Evolutionary conservation across 345 rosid genomes (phyloP).

Genomic region (Trapa incisa): DNA sequence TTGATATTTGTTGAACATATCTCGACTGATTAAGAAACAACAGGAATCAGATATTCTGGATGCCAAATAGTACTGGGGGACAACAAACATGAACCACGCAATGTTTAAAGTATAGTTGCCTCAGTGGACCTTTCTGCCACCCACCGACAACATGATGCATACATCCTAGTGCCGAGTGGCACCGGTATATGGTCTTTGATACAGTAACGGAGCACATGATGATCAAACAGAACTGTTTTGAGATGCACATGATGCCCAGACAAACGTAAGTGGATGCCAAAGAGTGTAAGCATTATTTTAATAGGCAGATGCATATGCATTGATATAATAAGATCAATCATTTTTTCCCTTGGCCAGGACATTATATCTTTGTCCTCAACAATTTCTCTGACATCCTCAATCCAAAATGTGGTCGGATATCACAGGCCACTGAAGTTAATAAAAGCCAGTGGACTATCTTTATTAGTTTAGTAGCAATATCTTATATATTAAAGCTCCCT

Average conservation of each 20-base stretch:
- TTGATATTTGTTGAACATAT: conserved; percentile 90
- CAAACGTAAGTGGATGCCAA: too few relatives aligned
- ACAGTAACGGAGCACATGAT: too few relatives aligned
- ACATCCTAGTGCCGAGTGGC: too few relatives aligned
- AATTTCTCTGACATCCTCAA: neutral
- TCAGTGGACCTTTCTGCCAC: too few relatives aligned
- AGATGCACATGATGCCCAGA: too few relatives aligned
- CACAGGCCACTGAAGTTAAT: neutral
- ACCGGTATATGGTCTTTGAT: too few relatives aligned
- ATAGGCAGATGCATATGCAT: neutral
- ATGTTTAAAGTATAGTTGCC: too few relatives aligned
- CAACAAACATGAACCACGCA: too few relatives aligned
- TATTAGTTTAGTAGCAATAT: neutral
- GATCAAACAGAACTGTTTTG: too few relatives aligned
- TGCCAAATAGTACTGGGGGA: neutral
- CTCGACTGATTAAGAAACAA: conserved; percentile 49
- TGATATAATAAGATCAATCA: neutral
- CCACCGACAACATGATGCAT: too few relatives aligned
- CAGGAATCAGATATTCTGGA: conserved; percentile 11
- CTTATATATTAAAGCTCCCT: neutral
- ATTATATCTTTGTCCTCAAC: neutral
- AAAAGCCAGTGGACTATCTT: neutral
- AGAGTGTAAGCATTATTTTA: neutral
- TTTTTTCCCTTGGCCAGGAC: neutral
- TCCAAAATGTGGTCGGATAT: neutral